phyloP scores from a whole-genome alignment of 257 asterid species.

The Ilex asprella region DNA sequence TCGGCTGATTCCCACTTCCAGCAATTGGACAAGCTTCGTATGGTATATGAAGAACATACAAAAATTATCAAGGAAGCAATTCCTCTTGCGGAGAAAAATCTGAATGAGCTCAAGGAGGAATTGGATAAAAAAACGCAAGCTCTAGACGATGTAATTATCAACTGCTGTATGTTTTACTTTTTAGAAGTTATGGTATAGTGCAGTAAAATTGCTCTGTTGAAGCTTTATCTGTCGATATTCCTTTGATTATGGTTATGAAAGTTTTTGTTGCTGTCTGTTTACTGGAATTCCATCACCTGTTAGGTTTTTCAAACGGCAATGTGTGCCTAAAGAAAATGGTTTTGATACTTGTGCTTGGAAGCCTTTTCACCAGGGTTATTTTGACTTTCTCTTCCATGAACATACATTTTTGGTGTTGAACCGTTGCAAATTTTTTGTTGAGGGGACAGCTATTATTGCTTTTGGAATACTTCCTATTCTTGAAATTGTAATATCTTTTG shows the following conservation, averaged over 20 bases:
- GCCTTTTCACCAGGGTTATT: too few relatives aligned
- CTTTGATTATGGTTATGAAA: too few relatives aligned
- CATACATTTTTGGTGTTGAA: too few relatives aligned
- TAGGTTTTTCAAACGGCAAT: too few relatives aligned
- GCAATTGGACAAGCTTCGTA: conserved; percentile 83
- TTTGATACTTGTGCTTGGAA: too few relatives aligned
- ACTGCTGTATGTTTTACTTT: conserved; percentile 17
- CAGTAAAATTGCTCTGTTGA: conserved; percentile 3
- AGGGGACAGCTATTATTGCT: too few relatives aligned
- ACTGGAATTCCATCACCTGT: background rate
- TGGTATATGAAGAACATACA: conserved; percentile 67
- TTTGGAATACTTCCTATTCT: too few relatives aligned
- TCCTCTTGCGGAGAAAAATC: conserved; percentile 68
- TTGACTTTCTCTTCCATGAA: too few relatives aligned
- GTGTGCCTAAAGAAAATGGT: too few relatives aligned
- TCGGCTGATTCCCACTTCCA: conserved; percentile 68
- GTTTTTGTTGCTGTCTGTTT: too few relatives aligned
- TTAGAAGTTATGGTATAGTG: background rate
- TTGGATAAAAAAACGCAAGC: conserved; percentile 72
- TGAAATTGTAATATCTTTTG: too few relatives aligned
- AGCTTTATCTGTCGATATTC: background rate
- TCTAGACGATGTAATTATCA: conserved; percentile 77
- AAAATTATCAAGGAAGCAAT: conserved; percentile 64
- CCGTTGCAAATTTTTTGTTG: too few relatives aligned
- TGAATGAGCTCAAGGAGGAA: conserved; percentile 63